phyloP scores from a whole-genome alignment of 2,329 filamentous ascomycete species.

The Aspergillus fijiensis region DNA sequence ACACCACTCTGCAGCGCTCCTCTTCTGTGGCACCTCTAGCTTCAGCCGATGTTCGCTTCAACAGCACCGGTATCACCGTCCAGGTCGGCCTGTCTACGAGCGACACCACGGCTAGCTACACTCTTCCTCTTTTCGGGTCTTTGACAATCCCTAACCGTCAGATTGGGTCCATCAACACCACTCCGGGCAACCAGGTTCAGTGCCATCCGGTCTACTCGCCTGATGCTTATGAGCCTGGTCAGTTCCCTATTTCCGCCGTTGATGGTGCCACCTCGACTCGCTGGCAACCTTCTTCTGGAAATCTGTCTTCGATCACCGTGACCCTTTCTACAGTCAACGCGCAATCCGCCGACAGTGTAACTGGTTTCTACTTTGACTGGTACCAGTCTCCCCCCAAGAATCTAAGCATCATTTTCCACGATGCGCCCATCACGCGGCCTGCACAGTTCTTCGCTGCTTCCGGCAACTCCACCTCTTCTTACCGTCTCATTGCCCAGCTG shows the following conservation, averaged over 20 bases:
- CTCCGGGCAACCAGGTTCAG: conserved; percentile 63
- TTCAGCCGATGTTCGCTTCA: conserved; percentile 57
- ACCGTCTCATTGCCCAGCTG: conserved; percentile 26
- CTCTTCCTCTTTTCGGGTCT: conserved; percentile 50
- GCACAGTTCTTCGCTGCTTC: neutral
- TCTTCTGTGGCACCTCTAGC: conserved; percentile 44
- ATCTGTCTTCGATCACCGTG: conserved; percentile 57
- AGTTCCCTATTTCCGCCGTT: conserved; percentile 66
- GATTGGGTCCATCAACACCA: conserved; percentile 55
- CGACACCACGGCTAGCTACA: conserved; percentile 44
- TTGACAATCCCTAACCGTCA: conserved; percentile 60
- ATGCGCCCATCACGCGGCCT: conserved; percentile 38
- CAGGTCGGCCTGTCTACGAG: conserved; percentile 49
- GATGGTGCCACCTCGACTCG: conserved; percentile 66
- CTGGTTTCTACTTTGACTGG: conserved; percentile 61
- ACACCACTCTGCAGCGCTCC: conserved; percentile 61
- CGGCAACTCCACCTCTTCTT: conserved; percentile 14
- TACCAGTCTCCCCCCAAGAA: conserved; percentile 55
- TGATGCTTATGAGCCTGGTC: conserved; percentile 57
- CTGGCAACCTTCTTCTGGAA: conserved; percentile 62
- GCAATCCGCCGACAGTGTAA: conserved; percentile 28
- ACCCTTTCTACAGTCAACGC: conserved; percentile 46
- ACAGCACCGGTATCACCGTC: conserved; percentile 57
- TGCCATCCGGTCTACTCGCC: conserved; percentile 57
- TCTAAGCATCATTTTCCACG: conserved; percentile 57